phyloP scores from a whole-genome alignment of 306 rosid species.

The Sphenostylis stenocarpa region DNA sequence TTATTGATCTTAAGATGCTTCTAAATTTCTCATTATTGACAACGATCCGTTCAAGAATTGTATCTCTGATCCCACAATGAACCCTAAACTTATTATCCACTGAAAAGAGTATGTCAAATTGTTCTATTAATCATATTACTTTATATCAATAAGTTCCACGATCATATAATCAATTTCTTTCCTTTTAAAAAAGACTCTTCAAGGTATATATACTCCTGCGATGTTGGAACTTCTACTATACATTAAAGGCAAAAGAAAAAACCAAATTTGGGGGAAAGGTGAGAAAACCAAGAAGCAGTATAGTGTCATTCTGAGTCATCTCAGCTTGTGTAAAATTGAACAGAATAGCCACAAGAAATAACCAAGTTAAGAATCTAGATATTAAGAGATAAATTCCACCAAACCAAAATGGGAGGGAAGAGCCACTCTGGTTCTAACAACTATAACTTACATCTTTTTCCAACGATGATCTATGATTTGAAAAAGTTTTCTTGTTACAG shows the following conservation, averaged over 20 bases:
- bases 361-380: neutral
- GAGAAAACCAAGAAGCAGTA: neutral
- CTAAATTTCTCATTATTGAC: neutral
- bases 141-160: neutral
- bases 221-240: neutral
- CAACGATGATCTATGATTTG: constrained; percentile 6
- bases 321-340: neutral
- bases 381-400: neutral
- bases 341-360: neutral
- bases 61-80: neutral
- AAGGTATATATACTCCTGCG: neutral
- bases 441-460: constrained; percentile 9
- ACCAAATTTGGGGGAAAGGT: neutral
- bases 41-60: neutral
- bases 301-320: neutral
- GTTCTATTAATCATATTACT: neutral
- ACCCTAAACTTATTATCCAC: neutral
- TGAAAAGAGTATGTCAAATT: neutral
- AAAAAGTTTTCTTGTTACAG: neutral
- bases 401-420: neutral
- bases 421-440: constrained; percentile 9
- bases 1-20: neutral
- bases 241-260: neutral
- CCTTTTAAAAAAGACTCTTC: neutral
- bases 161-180: neutral